These are phyloP conservation scores for Musa beccarii DNA, from an alignment of 176 grass and related monocot species.

Conservation along the genomic window DNA sequence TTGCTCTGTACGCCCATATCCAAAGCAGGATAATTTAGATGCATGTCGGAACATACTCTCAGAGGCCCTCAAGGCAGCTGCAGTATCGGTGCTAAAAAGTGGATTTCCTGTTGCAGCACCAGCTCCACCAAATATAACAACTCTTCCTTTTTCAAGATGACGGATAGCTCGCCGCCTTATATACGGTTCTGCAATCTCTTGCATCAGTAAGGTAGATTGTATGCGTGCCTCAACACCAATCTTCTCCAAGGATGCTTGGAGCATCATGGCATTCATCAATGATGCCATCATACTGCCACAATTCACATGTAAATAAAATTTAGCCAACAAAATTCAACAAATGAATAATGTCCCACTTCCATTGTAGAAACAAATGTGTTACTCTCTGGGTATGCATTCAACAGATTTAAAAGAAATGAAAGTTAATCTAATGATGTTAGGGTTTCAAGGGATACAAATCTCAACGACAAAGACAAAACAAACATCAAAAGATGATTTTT, in stretches of 20 bases:
- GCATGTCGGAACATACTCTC: not conserved
- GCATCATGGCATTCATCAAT: slow-evolving; percentile 10
- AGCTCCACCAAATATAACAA: slow-evolving; percentile 9
- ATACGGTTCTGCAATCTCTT: slow-evolving; percentile 14
- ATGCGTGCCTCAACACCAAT: slow-evolving; percentile 8
- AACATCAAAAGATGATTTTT: no score
- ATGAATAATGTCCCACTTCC: not conserved
- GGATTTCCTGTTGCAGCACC: slow-evolving; percentile 16
- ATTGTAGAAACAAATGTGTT: not conserved
- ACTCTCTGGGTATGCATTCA: no score
- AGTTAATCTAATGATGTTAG: no score
- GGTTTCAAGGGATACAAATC: no score
- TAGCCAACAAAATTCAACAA: not conserved
- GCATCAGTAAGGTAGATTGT: slow-evolving; percentile 7
- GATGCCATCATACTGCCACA: slow-evolving; percentile 1
- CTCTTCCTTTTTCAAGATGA: slow-evolving; percentile 13
- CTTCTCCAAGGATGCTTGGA: slow-evolving; percentile 14
- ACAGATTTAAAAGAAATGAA: no score
- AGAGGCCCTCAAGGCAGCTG: slow-evolving; percentile 5
- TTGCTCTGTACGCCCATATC: not conserved
- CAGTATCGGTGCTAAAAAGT: slow-evolving; percentile 13
- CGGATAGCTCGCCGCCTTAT: slow-evolving; percentile 9
- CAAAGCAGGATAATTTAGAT: not conserved
- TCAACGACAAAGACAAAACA: no score
- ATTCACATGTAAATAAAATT: not conserved